These are phyloP conservation scores for Trichoderma endophyticum DNA, from an alignment of 2,329 filamentous ascomycete species.

Conservation along the genomic window DNA sequence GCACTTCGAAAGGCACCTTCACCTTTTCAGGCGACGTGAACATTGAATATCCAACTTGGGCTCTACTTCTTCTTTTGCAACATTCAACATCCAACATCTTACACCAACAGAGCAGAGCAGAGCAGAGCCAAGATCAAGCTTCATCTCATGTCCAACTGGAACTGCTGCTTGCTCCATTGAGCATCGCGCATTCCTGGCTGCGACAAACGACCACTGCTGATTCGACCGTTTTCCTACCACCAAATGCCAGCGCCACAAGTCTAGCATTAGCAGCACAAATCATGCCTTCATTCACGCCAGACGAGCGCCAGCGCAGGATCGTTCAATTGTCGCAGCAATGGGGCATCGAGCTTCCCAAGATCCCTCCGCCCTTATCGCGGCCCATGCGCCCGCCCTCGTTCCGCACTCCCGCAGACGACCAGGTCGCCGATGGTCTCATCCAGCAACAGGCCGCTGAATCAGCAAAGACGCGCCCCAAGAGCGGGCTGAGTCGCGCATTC, in stretches of 20 bases:
- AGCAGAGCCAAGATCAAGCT: neutral
- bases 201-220: neutral
- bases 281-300: conserved; percentile 33
- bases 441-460: conserved; percentile 42
- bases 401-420: conserved; percentile 48
- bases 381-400: conserved; percentile 43
- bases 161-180: neutral
- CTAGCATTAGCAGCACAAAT: neutral
- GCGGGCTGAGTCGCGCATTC: conserved; percentile 38
- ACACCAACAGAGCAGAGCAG: too few relatives aligned
- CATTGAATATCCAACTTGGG: neutral
- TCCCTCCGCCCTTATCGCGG: conserved; percentile 39
- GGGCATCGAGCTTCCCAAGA: conserved; percentile 43
- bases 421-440: conserved; percentile 52
- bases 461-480: conserved; percentile 38
- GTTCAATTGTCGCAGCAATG: conserved; percentile 50
- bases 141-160: neutral
- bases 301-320: conserved; percentile 47
- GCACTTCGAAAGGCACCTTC: neutral
- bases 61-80: neutral
- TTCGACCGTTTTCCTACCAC: neutral
- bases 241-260: conserved; percentile 6
- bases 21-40: neutral
- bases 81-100: neutral
- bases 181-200: conserved; percentile 1